Percentiles rank a stretch among this genome's conserved stretches.
These are phyloP conservation scores for Cladophialophora carrionii DNA, from an alignment of 2,329 filamentous ascomycete genomes.

Conservation along the genomic window DNA sequence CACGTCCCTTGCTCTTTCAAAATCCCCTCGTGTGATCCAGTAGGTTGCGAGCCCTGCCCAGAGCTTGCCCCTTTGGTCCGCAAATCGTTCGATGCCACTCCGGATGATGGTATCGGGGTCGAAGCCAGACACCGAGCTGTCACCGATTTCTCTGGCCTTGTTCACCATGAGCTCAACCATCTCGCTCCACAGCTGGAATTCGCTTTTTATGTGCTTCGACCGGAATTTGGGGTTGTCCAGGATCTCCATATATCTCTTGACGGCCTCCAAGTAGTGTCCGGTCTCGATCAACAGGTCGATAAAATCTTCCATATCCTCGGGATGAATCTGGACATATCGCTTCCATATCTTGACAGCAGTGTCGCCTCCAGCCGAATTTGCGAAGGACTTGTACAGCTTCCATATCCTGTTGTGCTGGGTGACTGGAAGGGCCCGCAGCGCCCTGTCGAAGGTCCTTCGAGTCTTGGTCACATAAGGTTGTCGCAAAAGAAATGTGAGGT, in stretches of 20 bases:
- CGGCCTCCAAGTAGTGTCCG: slow-evolving; percentile 85
- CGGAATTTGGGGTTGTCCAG: slow-evolving; percentile 87
- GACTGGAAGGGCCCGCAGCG: slow-evolving; percentile 85
- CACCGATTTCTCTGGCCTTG: slow-evolving; percentile 83
- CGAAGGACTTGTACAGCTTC: slow-evolving; percentile 87
- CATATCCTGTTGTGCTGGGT: slow-evolving; percentile 96
- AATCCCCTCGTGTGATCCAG: slow-evolving; percentile 90
- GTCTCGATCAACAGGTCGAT: slow-evolving; percentile 84
- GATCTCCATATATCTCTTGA: slow-evolving; percentile 86
- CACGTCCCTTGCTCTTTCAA: slow-evolving; percentile 87
- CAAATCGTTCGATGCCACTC: slow-evolving; percentile 86
- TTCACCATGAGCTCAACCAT: slow-evolving; percentile 94
- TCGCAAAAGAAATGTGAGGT: slow-evolving; percentile 83
- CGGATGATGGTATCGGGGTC: slow-evolving; percentile 90
- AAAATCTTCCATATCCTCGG: slow-evolving; percentile 92
- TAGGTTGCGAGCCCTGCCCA: slow-evolving; percentile 96
- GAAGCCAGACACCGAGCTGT: slow-evolving; percentile 77
- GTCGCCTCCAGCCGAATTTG: slow-evolving; percentile 83
- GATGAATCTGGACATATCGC: slow-evolving; percentile 95
- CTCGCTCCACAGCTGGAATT: slow-evolving; percentile 96
- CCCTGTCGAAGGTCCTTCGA: slow-evolving; percentile 86
- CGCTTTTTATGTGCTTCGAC: slow-evolving; percentile 91
- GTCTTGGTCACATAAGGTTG: slow-evolving; percentile 91
- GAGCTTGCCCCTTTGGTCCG: slow-evolving; percentile 90
- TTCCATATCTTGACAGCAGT: slow-evolving; percentile 94